phyloP scores from a whole-genome alignment of 441 rosid species.

The Populus hybrid region DNA sequence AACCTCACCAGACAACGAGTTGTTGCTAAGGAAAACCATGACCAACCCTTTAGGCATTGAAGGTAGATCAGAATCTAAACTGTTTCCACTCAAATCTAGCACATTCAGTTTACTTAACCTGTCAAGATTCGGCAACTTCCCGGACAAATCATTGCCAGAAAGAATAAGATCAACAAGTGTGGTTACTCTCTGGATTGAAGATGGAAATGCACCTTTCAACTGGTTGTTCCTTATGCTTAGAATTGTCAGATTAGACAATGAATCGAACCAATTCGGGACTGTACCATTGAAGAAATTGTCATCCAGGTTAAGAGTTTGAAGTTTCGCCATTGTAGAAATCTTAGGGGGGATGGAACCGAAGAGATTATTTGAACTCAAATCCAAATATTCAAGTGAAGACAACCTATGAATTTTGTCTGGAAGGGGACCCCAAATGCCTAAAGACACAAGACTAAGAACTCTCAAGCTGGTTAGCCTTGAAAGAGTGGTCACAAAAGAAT shows the following conservation, averaged over 20 bases:
- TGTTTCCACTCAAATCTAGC: constrained; percentile 47
- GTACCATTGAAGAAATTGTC: constrained; percentile 67
- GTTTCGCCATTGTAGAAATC: constrained; percentile 59
- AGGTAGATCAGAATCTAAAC: constrained; percentile 37
- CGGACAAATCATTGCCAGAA: constrained; percentile 41
- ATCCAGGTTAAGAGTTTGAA: constrained; percentile 52
- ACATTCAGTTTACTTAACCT: constrained; percentile 28
- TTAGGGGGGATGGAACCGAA: constrained; percentile 70
- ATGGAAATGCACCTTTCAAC: constrained; percentile 44
- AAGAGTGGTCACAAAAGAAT: constrained; percentile 63
- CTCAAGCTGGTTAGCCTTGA: constrained; percentile 54
- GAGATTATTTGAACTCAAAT: constrained; percentile 67
- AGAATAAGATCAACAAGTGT: constrained; percentile 34
- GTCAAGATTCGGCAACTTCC: constrained; percentile 48
- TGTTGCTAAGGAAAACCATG: constrained; percentile 37
- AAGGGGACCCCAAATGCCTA: constrained; percentile 81
- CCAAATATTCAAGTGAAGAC: constrained; percentile 56
- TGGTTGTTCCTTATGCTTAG: constrained; percentile 54
- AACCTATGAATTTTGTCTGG: constrained; percentile 71
- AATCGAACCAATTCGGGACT: constrained; percentile 54
- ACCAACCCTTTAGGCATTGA: constrained; percentile 42
- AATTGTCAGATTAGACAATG: constrained; percentile 45
- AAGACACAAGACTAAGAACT: constrained; percentile 55
- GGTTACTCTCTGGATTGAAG: constrained; percentile 27
- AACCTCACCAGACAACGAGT: constrained; percentile 46